Evolutionary conservation across 331 rosid genomes (phyloP), one percentile per base, ranked within the genome.

Genomic region (Telfairia occidentalis): DNA sequence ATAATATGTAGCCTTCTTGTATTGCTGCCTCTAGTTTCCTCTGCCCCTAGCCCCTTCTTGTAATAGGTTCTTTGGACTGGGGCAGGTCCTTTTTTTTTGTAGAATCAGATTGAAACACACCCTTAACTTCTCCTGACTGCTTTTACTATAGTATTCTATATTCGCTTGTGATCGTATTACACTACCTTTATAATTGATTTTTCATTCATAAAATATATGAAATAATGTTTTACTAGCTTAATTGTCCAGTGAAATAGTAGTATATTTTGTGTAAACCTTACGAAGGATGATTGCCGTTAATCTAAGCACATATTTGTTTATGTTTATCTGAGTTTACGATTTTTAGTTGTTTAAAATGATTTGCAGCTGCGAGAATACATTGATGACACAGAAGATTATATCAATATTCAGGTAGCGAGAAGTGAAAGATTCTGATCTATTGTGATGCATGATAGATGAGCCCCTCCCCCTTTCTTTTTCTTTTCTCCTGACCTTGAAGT

Each of bases 321-420:
- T 21, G 73, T 7, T 59, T 58, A 37, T 49, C 8, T n/a, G 43
- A 43, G 10, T 64, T 64, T 4, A 64, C 23, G 42, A 23, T 50
- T 52, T 38, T 42, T 77, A 5, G 4, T 73, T 70, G 24, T 29
- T 35, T 74, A 15, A 11, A 74, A 57, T 76, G 9, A 45, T 79
- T 78, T 85, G 76, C 90, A 92, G 97, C 82, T 92, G 34, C 85
- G 95, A 78, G 95, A 86, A 53, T 92, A 92, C 53, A 88, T 92
- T 18, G 96, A 92, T 58, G 97, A 90, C 69, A 92, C 97, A 6
- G 97, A 92, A 83, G 97, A 92, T 83, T 92, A 92, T 80, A 88
- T 92, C 54, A 92, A 92, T 76, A 92, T 90, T 55, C 97, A 90
- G 87, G 97, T 90, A 49, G 77, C 9, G 9, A 65, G n/a, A 45